Evolutionary conservation across 176 grass and related monocot genomes (phyloP).

Genomic region (Carex myosuroides): DNA sequence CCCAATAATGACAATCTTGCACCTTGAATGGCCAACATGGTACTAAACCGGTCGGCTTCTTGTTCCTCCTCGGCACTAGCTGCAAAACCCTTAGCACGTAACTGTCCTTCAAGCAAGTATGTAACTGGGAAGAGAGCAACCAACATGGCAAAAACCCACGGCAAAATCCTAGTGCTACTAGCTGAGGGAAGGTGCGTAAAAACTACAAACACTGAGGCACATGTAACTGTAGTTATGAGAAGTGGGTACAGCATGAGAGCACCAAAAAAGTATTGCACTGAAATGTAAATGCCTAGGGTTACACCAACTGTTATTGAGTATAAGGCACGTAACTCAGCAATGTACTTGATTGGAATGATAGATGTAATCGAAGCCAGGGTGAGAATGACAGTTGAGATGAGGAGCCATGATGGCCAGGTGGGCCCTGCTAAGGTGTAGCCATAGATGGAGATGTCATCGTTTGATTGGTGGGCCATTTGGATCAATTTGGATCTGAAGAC

Average conservation of each 20-base stretch:
- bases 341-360: slow-evolving; percentile 93
- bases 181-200: slow-evolving; percentile 94
- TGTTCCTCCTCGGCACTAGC: slow-evolving; percentile 38
- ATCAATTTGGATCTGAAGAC: slow-evolving; percentile 81
- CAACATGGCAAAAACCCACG: slow-evolving; percentile 89
- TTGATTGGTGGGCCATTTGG: slow-evolving; percentile 60
- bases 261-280: slow-evolving; percentile 88
- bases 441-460: slow-evolving; percentile 93
- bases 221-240: slow-evolving; percentile 75
- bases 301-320: slow-evolving; percentile 74
- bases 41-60: slow-evolving; percentile 76
- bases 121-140: slow-evolving; percentile 86
- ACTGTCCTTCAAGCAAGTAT: slow-evolving; percentile 90
- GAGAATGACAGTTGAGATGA: slow-evolving; percentile 77
- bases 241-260: slow-evolving; percentile 86
- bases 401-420: slow-evolving; percentile 94
- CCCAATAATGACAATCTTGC: slow-evolving; percentile 93
- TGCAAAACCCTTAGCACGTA: slow-evolving; percentile 61
- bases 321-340: slow-evolving; percentile 72
- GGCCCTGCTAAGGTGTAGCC: slow-evolving; percentile 67
- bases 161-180: slow-evolving; percentile 86
- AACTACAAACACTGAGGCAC: slow-evolving; percentile 69
- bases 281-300: slow-evolving; percentile 89
- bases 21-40: slow-evolving; percentile 84
- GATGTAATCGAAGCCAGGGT: slow-evolving; percentile 79